Conservation (phyloP, 495 filamentous ascomycete genomes). For the Neurospora sp. region DNA sequence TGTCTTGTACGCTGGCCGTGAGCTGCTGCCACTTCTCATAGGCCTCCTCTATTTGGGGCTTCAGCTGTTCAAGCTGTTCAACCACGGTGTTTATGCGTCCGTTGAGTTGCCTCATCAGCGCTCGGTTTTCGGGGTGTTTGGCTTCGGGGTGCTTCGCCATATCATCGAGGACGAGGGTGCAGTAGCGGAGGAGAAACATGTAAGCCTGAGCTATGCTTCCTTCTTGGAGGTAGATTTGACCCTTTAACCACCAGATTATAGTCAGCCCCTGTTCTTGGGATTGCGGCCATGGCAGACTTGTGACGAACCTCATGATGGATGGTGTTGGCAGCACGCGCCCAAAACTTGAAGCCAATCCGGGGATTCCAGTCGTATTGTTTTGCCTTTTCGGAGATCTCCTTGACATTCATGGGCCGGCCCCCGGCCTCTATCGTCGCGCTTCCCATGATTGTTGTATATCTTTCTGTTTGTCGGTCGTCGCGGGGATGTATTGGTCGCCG, state of each 20-base stretch:
- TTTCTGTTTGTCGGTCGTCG: not conserved
- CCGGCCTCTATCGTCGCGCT: not conserved
- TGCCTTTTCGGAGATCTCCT: constrained; percentile 61
- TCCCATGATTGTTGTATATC: not conserved
- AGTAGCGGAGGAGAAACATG: constrained; percentile 74
- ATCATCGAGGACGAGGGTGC: constrained; percentile 54
- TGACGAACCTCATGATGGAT: constrained; percentile 63
- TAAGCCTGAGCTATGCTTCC: constrained; percentile 81
- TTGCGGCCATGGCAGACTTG: not conserved
- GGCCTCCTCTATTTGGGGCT: constrained; percentile 27
- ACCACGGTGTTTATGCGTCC: constrained; percentile 20
- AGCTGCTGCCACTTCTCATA: constrained; percentile 27
- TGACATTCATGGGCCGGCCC: constrained; percentile 55
- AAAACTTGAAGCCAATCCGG: constrained; percentile 61
- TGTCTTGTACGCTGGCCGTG: constrained; percentile 3
- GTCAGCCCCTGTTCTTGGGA: not conserved
- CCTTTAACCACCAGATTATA: constrained; percentile 13
- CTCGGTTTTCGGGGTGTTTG: constrained; percentile 35
- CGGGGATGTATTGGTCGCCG: not conserved
- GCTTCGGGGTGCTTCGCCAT: constrained; percentile 57
- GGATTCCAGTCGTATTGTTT: constrained; percentile 71
- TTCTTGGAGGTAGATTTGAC: constrained; percentile 67
- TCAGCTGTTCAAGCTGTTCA: constrained; percentile 49
- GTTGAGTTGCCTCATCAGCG: constrained; percentile 11
- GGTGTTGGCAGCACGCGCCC: constrained; percentile 71